Conservation (phyloP, 31 red algal species). For the Pterothamnion heteromorphum region DNA sequence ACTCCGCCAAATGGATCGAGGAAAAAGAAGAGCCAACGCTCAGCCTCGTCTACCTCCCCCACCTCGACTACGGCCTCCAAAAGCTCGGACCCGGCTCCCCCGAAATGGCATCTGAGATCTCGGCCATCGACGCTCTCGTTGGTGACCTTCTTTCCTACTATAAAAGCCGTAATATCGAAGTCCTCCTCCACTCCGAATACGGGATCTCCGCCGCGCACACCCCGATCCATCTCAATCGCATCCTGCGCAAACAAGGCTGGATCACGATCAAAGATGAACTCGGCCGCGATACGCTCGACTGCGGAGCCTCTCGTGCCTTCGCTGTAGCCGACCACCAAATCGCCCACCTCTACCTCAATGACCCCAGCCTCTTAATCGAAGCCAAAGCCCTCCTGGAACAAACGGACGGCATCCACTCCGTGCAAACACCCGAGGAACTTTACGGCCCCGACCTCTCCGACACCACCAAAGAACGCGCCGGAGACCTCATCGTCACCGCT, state of each 20-base stretch:
- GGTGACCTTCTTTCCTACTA: constrained; percentile 56
- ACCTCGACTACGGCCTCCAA: constrained; percentile 75
- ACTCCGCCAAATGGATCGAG: constrained; percentile 59
- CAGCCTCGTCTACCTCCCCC: constrained; percentile 64
- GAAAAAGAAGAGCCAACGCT: constrained; percentile 50
- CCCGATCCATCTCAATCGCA: constrained; percentile 67
- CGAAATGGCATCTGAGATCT: constrained; percentile 43
- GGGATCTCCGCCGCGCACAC: constrained; percentile 52
- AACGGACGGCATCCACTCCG: constrained; percentile 52
- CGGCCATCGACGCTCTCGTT: constrained; percentile 60
- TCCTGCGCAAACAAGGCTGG: constrained; percentile 52
- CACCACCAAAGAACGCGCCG: constrained; percentile 53
- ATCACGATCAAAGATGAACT: constrained; percentile 53
- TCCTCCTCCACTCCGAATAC: constrained; percentile 64
- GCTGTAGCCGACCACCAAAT: constrained; percentile 74
- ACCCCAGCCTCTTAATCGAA: neutral
- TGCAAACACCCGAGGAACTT: constrained; percentile 50
- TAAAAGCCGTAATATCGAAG: constrained; percentile 35
- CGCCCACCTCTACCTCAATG: constrained; percentile 72
- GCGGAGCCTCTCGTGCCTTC: constrained; percentile 56
- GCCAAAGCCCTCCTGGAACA: constrained; percentile 32
- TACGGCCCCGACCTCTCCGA: neutral
- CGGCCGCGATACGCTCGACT: constrained; percentile 56
- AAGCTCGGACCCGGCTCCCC: constrained; percentile 38
- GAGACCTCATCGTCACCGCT: constrained; percentile 62